Percentiles rank a stretch among this genome's conserved stretches.
phyloP scores from a whole-genome alignment of 441 rosid genomes.

The Populus tomentosa region DNA sequence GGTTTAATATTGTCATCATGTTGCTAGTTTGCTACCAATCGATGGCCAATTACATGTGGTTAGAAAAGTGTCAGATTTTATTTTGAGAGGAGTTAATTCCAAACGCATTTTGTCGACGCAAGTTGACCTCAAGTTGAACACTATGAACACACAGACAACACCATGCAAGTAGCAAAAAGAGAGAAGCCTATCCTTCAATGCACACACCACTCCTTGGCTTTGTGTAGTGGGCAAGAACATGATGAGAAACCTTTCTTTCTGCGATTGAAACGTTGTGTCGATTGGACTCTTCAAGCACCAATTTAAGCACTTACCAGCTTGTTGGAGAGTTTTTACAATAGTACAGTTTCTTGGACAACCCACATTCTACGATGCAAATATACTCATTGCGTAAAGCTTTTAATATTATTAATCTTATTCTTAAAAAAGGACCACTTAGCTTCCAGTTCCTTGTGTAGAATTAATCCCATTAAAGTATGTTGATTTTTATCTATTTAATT shows the following conservation, averaged over 20 bases:
- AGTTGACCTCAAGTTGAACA: neutral
- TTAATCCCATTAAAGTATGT: neutral
- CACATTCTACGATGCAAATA: neutral
- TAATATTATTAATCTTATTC: neutral
- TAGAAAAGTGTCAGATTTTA: neutral
- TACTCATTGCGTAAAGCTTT: neutral
- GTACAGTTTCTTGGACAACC: neutral
- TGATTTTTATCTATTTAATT: neutral
- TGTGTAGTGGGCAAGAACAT: neutral
- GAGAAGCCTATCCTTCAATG: neutral
- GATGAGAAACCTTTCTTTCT: neutral
- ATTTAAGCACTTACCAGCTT: neutral
- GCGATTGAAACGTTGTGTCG: neutral
- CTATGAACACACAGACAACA: neutral
- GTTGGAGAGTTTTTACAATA: neutral
- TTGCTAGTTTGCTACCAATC: neutral
- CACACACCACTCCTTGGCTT: neutral
- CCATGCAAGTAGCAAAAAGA: conserved; percentile 9
- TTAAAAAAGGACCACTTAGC: too few relatives aligned
- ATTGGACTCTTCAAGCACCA: neutral
- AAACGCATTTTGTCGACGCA: neutral
- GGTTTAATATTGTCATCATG: neutral
- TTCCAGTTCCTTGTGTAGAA: neutral
- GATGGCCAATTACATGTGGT: neutral
- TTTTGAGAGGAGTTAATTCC: neutral